These are phyloP conservation scores for Scedosporium apiospermum DNA, from an alignment of 2,329 filamentous ascomycete species.

Conservation along the genomic window DNA sequence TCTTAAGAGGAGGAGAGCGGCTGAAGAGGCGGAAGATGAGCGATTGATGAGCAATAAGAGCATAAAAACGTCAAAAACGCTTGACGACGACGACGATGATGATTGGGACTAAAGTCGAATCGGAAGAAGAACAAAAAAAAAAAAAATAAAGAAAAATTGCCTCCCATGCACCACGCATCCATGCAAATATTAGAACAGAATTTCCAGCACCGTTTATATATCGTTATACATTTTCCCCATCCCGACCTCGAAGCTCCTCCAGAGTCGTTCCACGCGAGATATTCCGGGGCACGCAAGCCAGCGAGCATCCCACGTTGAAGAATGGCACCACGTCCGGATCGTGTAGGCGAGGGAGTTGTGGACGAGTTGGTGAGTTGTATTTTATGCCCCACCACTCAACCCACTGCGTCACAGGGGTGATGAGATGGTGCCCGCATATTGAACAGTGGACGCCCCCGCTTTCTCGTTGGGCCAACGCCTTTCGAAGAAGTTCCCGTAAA, in stretches of 20 bases:
- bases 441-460: constrained; percentile 42
- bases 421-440: constrained; percentile 36
- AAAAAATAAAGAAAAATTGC: constrained; percentile 4
- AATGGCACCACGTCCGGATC: constrained; percentile 9
- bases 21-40: constrained; percentile 53
- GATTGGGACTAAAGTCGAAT: constrained; percentile 47
- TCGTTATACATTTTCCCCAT: constrained; percentile 1
- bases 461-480: constrained; percentile 30
- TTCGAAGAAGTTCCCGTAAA: constrained; percentile 29
- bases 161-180: constrained; percentile 1
- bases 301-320: constrained; percentile 10
- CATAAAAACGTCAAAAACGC: constrained; percentile 39
- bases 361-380: not conserved
- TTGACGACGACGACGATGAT: constrained; percentile 41
- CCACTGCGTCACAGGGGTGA: constrained; percentile 48
- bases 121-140: not conserved
- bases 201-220: constrained; percentile 4
- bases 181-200: not conserved
- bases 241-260: not conserved
- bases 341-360: not conserved
- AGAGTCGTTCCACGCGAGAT: constrained; percentile 3
- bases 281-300: constrained; percentile 6
- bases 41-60: constrained; percentile 34
- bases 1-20: constrained; percentile 48
- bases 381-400: constrained; percentile 46